Percentiles rank a stretch among this genome's conserved stretches.
Evolutionary conservation across 345 rosid species (phyloP).

Genomic region (Odontarrhena argentea): DNA sequence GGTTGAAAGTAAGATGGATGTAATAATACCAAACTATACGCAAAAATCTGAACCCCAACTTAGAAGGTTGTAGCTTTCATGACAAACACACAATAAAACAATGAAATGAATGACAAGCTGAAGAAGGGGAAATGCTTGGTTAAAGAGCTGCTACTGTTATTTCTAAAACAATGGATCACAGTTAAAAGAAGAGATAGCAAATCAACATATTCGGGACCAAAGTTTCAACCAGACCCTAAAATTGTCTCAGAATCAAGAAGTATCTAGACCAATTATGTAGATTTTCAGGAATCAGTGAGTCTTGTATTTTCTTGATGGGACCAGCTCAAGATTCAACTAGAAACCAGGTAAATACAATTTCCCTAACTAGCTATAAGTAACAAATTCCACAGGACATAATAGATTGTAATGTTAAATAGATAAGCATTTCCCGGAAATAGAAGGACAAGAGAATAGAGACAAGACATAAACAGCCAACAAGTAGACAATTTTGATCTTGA

Average conservation of each 20-base stretch:
- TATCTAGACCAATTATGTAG: conserved; percentile 20
- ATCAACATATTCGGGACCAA: conserved; percentile 7
- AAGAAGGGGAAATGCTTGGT: neutral
- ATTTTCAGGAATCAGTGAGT: neutral
- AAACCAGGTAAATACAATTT: conserved; percentile 18
- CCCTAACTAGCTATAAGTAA: conserved; percentile 27
- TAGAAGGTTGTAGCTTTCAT: neutral
- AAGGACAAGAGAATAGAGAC: conserved; percentile 31
- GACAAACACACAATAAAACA: neutral
- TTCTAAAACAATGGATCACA: neutral
- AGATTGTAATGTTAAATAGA: conserved; percentile 26
- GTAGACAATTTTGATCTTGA: conserved; percentile 24
- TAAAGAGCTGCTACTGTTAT: neutral
- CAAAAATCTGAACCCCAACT: neutral
- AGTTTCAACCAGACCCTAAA: conserved; percentile 1
- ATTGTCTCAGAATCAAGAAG: conserved; percentile 2
- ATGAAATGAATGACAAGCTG: neutral
- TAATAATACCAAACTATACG: neutral
- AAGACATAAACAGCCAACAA: conserved; percentile 26
- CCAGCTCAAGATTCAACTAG: conserved; percentile 29
- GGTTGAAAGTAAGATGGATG: neutral
- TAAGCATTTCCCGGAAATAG: conserved; percentile 14
- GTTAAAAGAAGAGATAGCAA: conserved; percentile 3
- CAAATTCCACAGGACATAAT: neutral
- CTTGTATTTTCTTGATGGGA: neutral